Base-by-base conservation (phyloP, 2,329 filamentous ascomycete genomes). In the Emergomyces orientalis region DNA sequence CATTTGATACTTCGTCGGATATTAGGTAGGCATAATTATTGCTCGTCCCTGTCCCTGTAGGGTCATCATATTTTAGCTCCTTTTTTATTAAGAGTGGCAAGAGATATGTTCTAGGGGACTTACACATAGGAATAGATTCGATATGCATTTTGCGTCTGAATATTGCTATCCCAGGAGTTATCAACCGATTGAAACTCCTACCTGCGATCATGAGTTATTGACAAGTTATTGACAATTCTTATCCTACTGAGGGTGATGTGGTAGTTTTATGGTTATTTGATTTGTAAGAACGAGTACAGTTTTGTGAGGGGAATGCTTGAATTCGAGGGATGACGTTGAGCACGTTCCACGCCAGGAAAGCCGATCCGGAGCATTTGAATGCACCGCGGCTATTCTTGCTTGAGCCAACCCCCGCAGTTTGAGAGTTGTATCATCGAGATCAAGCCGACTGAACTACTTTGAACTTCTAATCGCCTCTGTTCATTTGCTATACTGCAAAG, bases 1-100 rank as follows among this genome's bases (percentile, higher is more conserved):
- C 72, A 67, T 80, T 81, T 0, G 78, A 79, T 37, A 74, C 71
- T 60, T 80, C 79, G 65, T 81, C 80, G 8, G 74, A 78, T 55
- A 82, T 78, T 22, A 82, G 73, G 67, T 82, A 81, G 69, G 80
- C 80, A 72, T 81, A 82, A 65, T 82, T 82, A 67, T 82, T 80
- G 70, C 74, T 73, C 66, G 59, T 62, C 25, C 65, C 64, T n/a
- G 66, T 67, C 66, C 66, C 65, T 67, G 27, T 56, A 27, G 25
- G n/a, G 43, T 41, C 60, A 27, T 55, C 54, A 14, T 30, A 51
- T 59, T 59, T 59, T 45, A 59, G 56, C 56, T 59, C 22, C 25
- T 59, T 45, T n/a, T 47, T 45, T 30, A 14, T 41, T 27, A 34
- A 51, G 41, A 22, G 30, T 55, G 61, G 52, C 19, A 41, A 64